These are phyloP conservation scores for Fusarium albidum DNA, from an alignment of 2,329 filamentous ascomycete species.

Conservation along the genomic window DNA sequence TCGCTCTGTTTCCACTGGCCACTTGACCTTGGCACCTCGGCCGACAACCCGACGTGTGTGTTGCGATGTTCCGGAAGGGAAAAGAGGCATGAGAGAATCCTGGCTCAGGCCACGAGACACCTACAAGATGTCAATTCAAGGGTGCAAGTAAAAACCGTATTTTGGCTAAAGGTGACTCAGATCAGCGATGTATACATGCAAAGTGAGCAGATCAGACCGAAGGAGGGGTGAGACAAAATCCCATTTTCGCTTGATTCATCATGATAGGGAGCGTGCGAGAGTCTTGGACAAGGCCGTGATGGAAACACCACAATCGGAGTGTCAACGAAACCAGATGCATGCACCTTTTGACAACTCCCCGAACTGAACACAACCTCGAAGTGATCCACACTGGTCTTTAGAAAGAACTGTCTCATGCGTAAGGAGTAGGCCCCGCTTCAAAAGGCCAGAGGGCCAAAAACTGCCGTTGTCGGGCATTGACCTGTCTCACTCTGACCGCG, in stretches of 20 bases:
- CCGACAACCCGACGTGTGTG: constrained; percentile 26
- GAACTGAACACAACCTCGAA: constrained; percentile 5
- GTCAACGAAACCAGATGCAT: not conserved
- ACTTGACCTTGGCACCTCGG: constrained; percentile 19
- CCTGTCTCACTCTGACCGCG: constrained; percentile 29
- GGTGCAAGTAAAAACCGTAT: not conserved
- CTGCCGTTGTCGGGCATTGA: constrained; percentile 1
- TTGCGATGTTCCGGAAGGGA: constrained; percentile 21
- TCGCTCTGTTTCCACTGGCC: constrained; percentile 18
- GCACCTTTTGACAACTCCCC: constrained; percentile 12
- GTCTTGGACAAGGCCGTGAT: not conserved
- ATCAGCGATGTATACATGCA: constrained; percentile 12
- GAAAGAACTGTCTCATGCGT: not conserved
- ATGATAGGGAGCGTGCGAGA: not conserved
- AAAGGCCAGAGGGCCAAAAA: too few relatives aligned
- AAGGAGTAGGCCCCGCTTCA: not conserved
- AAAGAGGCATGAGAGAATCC: not conserved
- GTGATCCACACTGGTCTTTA: not conserved
- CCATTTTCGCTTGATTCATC: constrained; percentile 1
- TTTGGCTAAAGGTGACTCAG: constrained; percentile 14
- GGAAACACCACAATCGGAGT: constrained; percentile 10
- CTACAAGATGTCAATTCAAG: constrained; percentile 5
- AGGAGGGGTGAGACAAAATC: not conserved
- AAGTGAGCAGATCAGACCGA: constrained; percentile 4
- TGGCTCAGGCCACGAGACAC: constrained; percentile 26